Base-by-base conservation (phyloP, 2,329 filamentous ascomycete genomes). In the Macrophomina tecta region DNA sequence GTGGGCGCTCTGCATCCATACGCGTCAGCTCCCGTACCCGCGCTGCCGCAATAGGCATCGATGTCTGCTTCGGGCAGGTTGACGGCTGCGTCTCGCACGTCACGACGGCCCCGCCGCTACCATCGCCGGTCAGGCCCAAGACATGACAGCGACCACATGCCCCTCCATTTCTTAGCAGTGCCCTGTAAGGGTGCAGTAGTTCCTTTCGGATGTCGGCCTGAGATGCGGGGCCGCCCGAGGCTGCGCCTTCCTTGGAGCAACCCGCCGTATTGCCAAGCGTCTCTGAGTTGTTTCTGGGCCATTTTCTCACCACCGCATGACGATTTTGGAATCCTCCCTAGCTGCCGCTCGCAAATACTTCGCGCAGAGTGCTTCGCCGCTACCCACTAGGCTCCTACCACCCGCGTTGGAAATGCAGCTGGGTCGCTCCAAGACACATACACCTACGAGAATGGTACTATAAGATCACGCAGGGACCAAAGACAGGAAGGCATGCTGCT, bases 21-120 rank as follows among this genome's bases (percentile, higher is more conserved):
- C 56, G n/a, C 56, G 56, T 61, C 56, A 61, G 28, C 30, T 46
- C 40, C 42, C 30, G 40, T 1, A 16, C 28, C 40, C 40, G 40
- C 56, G 42, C 56, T 61, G 30, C 58, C 58, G 30, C 42, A 48
- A 49, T 38, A n/a, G 45, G 58, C 58, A 49, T 62, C n/a, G 8
- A 36, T 14, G 14, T 28, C 30, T 49, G 4, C 45, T 46, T 46
- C 23, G 28, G 52, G 42, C n/a, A 8, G n/a, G 23, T 38, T 36
- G 56, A 9, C 32, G 45, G 45, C 58, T 16, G 58, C 58, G 9
- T 16, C 12, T 34, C 30, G 56, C 42, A 62, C 42, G 58, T 48
- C 58, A 36, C 58, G 58, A 18, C 30, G 28, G 32, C 28, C 23
- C 58, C 30, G n/a, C 45, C 32, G 36, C 48, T 49, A 23, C 32